Evolutionary conservation across 2,329 filamentous ascomycete genomes (phyloP), one percentile per base, ranked within the genome.

Genomic region (Apiospora phragmitis): DNA sequence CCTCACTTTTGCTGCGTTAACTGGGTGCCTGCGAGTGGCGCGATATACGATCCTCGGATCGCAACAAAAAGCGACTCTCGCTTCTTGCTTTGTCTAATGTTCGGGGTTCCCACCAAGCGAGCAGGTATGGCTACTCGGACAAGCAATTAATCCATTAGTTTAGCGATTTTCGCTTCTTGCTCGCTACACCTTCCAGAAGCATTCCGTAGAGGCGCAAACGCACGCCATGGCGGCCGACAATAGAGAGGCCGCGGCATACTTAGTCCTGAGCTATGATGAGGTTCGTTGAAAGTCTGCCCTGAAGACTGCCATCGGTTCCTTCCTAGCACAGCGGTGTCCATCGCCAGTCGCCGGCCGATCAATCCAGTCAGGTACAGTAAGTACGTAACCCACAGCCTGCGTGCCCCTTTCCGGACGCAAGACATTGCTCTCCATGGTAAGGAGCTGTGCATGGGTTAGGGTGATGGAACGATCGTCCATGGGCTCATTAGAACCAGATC

Each of bases 161-260:
- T n/a, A 18, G 18, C 21, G 18, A 35, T 18, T n/a, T 24, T 38
- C 32, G 55, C 55, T 62, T 62, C 55, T 38, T 11, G 55, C 55
- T 62, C 55, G 55, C 55, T 62, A 62, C 55, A 62, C 43, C 18
- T 62, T 62, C 55, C n/a, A 62, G 55, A 62, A 62, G 18, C 1
- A 38, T 62, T 62, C 55, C 55, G 24, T 38, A 38, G 55, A 35
- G 55, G 55, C 55, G 32, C 55, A 62, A 62, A 14, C 21, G 21
- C 21, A n/a, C 55, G 55, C 55, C 55, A 62, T n/a, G 55, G 55
- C 32, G 38, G 24, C 55, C 32, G 32, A 62, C 35, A 62, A 38
- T n/a, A 62, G 21, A 62, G 18, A 62, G 55, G 55, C 55, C 32
- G 51, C n/a, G 51, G 51, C 51, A 38, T 7, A 21, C 9, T 38